Evolutionary conservation across 2,329 filamentous ascomycete species (phyloP).

Genomic region (Colletotrichum sp.): DNA sequence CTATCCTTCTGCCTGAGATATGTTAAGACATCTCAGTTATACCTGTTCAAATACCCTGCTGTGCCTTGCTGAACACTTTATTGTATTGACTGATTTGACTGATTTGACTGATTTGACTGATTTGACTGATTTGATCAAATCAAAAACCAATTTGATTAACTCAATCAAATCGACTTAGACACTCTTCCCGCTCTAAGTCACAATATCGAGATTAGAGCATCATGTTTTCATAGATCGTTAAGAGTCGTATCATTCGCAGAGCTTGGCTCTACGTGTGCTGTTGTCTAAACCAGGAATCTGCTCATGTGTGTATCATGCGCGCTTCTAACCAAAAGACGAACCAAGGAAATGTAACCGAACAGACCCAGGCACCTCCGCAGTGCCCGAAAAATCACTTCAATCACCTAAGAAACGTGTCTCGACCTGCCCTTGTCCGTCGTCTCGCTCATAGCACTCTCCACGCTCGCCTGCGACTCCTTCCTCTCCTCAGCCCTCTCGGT

Average conservation of each 20-base stretch:
- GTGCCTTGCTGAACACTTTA: no score
- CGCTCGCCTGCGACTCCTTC: constrained; percentile 2
- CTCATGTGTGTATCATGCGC: not conserved
- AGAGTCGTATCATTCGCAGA: not conserved
- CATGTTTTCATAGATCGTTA: not conserved
- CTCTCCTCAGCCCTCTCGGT: not conserved
- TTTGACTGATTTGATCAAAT: no score
- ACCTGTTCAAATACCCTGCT: not conserved
- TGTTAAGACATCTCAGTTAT: not conserved
- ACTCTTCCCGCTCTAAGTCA: not conserved
- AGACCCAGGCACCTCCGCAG: accelerated
- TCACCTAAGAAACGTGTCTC: not conserved
- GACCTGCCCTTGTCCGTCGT: not conserved
- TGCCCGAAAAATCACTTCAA: not conserved
- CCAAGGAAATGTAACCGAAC: not conserved
- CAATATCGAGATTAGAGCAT: accelerated
- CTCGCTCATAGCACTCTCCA: constrained; percentile 8
- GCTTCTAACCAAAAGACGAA: not conserved
- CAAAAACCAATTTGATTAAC: not conserved
- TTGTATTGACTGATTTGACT: not conserved
- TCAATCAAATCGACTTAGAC: accelerated
- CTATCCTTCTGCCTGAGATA: no score
- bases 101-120: not conserved
- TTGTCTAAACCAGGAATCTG: not conserved
- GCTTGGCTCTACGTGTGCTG: not conserved